phyloP scores from a whole-genome alignment of 805 yeast species.

The Starmerella ratchasimensis region DNA sequence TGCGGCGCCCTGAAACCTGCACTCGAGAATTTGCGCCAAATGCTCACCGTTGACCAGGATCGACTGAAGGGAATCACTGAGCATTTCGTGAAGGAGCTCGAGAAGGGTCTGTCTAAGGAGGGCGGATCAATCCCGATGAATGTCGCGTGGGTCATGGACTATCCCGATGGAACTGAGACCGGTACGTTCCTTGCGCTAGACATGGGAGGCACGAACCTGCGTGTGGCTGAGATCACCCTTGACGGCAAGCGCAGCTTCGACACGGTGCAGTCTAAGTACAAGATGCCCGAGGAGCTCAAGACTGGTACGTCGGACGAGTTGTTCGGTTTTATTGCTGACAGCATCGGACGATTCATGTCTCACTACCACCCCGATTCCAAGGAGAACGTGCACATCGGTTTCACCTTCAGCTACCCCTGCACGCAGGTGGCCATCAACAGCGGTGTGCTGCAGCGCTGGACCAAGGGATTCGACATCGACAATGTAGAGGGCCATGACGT shows the following conservation, averaged over 20 bases:
- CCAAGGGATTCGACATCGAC: conserved; percentile 89
- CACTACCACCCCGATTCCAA: conserved; percentile 52
- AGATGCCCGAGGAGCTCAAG: conserved; percentile 65
- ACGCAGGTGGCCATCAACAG: conserved; percentile 64
- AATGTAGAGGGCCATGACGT: conserved; percentile 92
- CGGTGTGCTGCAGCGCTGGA: conserved; percentile 90
- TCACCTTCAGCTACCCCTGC: conserved; percentile 83
- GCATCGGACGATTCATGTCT: conserved; percentile 55
- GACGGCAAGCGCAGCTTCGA: conserved; percentile 76
- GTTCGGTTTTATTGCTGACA: conserved; percentile 76
- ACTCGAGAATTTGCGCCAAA: conserved; percentile 42
- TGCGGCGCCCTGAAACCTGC: conserved; percentile 49
- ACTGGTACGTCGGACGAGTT: conserved; percentile 61
- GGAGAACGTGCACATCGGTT: conserved; percentile 63
- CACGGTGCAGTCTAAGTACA: conserved; percentile 72
- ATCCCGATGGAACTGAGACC: conserved; percentile 79
- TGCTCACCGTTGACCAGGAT: conserved; percentile 48
- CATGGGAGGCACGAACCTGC: conserved; percentile 91
- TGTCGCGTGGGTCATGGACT: conserved; percentile 91
- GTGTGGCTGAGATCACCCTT: conserved; percentile 77
- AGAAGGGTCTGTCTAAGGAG: conserved; percentile 48
- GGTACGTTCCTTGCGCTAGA: conserved; percentile 90
- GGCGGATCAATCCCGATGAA: conserved; percentile 94
- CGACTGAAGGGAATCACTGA: conserved; percentile 52
- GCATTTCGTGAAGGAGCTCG: conserved; percentile 67